Evolutionary conservation across 2,329 filamentous ascomycete species (phyloP).

Genomic region (Hirsutella rhossiliensis): DNA sequence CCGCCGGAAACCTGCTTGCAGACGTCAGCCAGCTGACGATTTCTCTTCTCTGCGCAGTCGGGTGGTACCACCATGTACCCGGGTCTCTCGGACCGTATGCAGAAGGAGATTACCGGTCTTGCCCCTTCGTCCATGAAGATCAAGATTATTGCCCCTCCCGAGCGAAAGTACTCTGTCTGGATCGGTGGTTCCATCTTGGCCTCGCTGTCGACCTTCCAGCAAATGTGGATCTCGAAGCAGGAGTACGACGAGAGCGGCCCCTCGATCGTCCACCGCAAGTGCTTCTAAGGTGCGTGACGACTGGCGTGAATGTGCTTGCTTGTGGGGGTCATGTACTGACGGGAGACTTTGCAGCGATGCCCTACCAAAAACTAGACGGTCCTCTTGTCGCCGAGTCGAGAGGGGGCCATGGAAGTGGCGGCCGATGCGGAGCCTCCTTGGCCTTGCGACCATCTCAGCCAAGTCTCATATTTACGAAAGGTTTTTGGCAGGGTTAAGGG

Average conservation of each 20-base stretch:
- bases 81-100: slow-evolving; percentile 99
- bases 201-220: slow-evolving; percentile 99
- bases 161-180: slow-evolving; percentile 99
- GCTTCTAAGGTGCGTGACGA: slow-evolving; percentile 73
- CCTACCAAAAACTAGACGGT: slow-evolving; percentile 19
- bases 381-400: slow-evolving; percentile 21
- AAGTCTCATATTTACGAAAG: slow-evolving; percentile 46
- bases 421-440: slow-evolving; percentile 28
- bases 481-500: slow-evolving; percentile 42
- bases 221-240: slow-evolving; percentile 99
- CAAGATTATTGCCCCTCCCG: slow-evolving; percentile 99
- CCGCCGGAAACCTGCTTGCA: neutral
- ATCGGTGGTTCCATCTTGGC: slow-evolving; percentile 99
- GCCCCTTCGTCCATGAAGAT: slow-evolving; percentile 99
- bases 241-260: slow-evolving; percentile 99
- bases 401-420: slow-evolving; percentile 33
- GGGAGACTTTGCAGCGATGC: slow-evolving; percentile 10
- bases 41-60: slow-evolving; percentile 55
- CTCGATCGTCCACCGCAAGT: slow-evolving; percentile 99
- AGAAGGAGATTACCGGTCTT: slow-evolving; percentile 99
- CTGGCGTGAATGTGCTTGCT: neutral
- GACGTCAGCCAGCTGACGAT: neutral
- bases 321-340: slow-evolving; percentile 9
- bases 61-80: slow-evolving; percentile 99
- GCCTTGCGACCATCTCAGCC: slow-evolving; percentile 35